These are phyloP conservation scores for Graphilbum sp. DNA, from an alignment of 2,329 filamentous ascomycete species.

Conservation along the genomic window DNA sequence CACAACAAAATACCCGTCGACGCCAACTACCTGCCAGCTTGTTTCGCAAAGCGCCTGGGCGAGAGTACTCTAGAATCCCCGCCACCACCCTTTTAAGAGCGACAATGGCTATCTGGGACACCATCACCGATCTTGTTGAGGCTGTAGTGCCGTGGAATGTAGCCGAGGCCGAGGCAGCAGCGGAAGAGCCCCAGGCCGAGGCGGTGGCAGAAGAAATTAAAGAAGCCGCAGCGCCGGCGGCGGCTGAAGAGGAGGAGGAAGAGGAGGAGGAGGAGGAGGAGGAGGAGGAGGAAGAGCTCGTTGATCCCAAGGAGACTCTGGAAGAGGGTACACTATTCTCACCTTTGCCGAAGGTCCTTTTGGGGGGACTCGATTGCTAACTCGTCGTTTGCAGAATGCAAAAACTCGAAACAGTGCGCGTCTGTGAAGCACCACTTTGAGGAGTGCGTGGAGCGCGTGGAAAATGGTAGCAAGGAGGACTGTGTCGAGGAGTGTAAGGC, in stretches of 20 bases:
- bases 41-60: too few species aligned
- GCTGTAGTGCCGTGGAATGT: slow-evolving; percentile 48
- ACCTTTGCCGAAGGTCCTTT: neutral
- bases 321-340: slow-evolving; percentile 54
- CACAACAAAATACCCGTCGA: too few species aligned
- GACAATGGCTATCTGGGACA: slow-evolving; percentile 51
- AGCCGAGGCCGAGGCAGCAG: slow-evolving; percentile 50
- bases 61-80: neutral
- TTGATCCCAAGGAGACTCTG: slow-evolving; percentile 74
- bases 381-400: slow-evolving; percentile 53
- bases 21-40: too few species aligned
- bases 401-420: slow-evolving; percentile 68
- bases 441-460: slow-evolving; percentile 91
- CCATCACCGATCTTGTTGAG: slow-evolving; percentile 46
- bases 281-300: slow-evolving; percentile 65
- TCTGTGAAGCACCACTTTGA: slow-evolving; percentile 95
- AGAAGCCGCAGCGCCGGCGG: slow-evolving; percentile 45
- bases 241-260: slow-evolving; percentile 46
- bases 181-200: slow-evolving; percentile 36
- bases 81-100: neutral
- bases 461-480: slow-evolving; percentile 73
- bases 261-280: slow-evolving; percentile 66
- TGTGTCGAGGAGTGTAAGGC: slow-evolving; percentile 96
- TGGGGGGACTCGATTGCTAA: neutral
- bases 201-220: slow-evolving; percentile 37